Percentiles rank a stretch among this genome's conserved stretches.
Conservation (phyloP, 2,329 filamentous ascomycete species). For the Fusarium sp. region DNA sequence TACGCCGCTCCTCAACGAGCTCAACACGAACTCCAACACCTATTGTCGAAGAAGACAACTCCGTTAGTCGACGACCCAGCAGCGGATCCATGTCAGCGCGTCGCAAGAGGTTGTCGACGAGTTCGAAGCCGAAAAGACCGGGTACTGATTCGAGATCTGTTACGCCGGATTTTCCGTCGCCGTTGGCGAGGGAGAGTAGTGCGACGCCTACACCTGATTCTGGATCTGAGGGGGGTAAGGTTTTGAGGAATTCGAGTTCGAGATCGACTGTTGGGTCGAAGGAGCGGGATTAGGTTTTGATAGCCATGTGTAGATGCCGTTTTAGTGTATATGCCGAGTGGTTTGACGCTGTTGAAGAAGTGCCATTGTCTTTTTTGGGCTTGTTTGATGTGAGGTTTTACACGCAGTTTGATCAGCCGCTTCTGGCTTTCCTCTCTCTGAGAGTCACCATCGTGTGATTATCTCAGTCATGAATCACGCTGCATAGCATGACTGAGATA, state of each 20-base stretch:
- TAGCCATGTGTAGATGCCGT: neutral
- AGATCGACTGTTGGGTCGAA: conserved; percentile 37
- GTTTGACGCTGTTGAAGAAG: neutral
- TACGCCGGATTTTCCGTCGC: conserved; percentile 67
- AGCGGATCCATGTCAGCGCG: conserved; percentile 62
- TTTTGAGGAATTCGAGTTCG: conserved; percentile 40
- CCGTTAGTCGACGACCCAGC: conserved; percentile 58
- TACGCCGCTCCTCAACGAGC: conserved; percentile 64
- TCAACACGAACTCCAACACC: conserved; percentile 64
- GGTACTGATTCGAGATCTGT: conserved; percentile 63
- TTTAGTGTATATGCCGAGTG: neutral
- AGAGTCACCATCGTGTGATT: conserved; percentile 5
- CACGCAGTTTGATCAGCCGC: neutral
- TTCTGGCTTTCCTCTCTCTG: neutral
- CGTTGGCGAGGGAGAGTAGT: conserved; percentile 62
- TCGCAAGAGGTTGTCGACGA: conserved; percentile 62
- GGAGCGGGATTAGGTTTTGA: conserved; percentile 19
- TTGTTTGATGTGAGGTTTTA: neutral
- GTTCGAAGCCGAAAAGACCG: conserved; percentile 57
- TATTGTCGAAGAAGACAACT: conserved; percentile 60
- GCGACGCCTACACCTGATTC: conserved; percentile 39
- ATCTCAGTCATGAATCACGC: neutral
- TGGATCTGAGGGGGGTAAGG: conserved; percentile 37
- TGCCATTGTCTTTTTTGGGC: neutral
- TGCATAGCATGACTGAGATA: neutral